Conservation (phyloP, 148 eudicot genomes). For the Chenopodium quinoa region DNA sequence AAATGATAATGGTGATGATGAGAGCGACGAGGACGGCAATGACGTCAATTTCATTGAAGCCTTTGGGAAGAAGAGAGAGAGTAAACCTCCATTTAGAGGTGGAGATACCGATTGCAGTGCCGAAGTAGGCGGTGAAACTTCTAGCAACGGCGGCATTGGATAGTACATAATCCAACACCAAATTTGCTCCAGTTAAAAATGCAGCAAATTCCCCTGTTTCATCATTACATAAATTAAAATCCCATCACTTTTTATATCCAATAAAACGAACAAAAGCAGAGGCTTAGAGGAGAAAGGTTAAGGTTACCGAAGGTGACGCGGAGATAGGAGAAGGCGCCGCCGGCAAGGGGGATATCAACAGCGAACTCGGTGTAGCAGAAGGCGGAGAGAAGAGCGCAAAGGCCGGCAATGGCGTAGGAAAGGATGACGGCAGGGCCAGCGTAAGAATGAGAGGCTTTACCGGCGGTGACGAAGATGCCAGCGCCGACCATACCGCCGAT, state of each 20-base stretch:
- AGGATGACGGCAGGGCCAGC: constrained; percentile 83
- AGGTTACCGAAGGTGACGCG: constrained; percentile 74
- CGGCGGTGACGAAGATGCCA: constrained; percentile 90
- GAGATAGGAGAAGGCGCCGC: constrained; percentile 93
- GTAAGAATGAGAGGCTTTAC: constrained; percentile 44
- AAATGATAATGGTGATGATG: constrained; percentile 70
- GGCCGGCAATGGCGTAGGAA: constrained; percentile 95
- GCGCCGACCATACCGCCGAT: constrained; percentile 97
- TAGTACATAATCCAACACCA: constrained; percentile 71
- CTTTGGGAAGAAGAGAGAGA: constrained; percentile 55
- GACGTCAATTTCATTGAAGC: constrained; percentile 80
- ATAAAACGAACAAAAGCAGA: too few species aligned
- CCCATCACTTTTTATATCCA: too few species aligned
- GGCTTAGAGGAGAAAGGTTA: too few species aligned
- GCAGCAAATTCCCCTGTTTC: constrained; percentile 80
- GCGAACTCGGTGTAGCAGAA: constrained; percentile 98
- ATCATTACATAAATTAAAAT: not conserved
- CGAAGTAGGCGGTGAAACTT: constrained; percentile 72
- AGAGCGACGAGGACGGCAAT: constrained; percentile 73
- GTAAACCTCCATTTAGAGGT: constrained; percentile 56
- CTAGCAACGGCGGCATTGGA: constrained; percentile 89
- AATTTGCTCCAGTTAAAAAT: constrained; percentile 69
- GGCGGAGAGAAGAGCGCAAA: constrained; percentile 87
- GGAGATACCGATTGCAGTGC: constrained; percentile 67
- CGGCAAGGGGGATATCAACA: constrained; percentile 91